Base-by-base conservation (phyloP, 768 basidiomycete species). In the Strobilomyces echinocephalus region DNA sequence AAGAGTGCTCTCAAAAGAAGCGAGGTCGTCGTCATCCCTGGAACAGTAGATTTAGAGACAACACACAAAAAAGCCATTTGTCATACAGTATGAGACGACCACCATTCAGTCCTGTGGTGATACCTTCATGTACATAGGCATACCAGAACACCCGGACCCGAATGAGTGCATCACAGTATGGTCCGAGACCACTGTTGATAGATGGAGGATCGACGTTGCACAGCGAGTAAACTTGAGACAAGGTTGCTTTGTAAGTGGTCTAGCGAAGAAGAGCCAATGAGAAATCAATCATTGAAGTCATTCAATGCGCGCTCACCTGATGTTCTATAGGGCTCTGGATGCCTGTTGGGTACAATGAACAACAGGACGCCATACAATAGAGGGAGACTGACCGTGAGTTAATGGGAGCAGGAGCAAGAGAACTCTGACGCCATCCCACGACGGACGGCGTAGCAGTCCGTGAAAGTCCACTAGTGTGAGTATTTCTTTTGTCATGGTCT, bases 131-230 rank as follows among this genome's bases (percentile, higher is more conserved):
- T 24, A 87, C 81, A 57, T 92, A 82, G 8, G 88, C 83, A 61
- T 93, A 95, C 89, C 91, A 95, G 67, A 91, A 95, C 31, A 95
- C 77, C 30, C 93, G 78, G 3, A 89, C 84, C 33, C 90, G 82
- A 33, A 88, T 75, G 72, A 72, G 72, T 8, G 76, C 67, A 34
- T 84, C 81, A 48, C 87, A 80, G 46, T 85, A 83, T 33, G 78
- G 74, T 3, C 75, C 77, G 40, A 74, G 72, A 20, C 78, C 78
- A 44, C 74, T 79, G 50, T 77, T 73, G 20, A 81, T 69, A 14
- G 78, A 75, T 1, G 76, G 72, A 34, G 70, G 52, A 16, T 63
- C 59, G 56, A 78, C 69, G 31, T 79, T 82, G 63, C 89, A 94
- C 8, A 95, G 74, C 0, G 84, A 78, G 63, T 84, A 83, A 21